phyloP scores from a whole-genome alignment of 176 grass and related monocot genomes.

The Metroxylon sagu region DNA sequence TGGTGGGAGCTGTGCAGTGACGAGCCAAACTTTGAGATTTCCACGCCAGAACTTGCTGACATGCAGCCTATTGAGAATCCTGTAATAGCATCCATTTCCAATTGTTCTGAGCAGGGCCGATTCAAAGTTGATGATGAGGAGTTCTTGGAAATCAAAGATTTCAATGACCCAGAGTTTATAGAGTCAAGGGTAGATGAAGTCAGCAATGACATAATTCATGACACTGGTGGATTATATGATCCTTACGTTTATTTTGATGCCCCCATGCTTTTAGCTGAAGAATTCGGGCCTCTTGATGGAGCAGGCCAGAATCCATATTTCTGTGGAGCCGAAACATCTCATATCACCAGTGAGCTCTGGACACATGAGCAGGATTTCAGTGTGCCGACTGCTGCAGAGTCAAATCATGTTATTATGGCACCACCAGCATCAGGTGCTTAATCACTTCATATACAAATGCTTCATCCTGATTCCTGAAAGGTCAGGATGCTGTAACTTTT shows the following conservation, averaged over 20 bases:
- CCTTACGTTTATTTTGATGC: conserved; percentile 47
- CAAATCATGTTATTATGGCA: conserved; percentile 32
- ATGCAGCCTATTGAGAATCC: conserved; percentile 20
- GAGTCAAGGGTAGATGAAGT: conserved; percentile 23
- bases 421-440: conserved; percentile 57
- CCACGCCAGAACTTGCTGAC: conserved; percentile 34
- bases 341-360: conserved; percentile 36
- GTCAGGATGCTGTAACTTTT: not conserved
- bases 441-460: not conserved
- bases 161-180: conserved; percentile 39
- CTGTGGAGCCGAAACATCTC: conserved; percentile 28
- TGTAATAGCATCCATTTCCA: conserved; percentile 15
- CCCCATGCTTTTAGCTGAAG: conserved; percentile 34
- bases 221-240: conserved; percentile 23
- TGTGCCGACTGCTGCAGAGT: conserved; percentile 21
- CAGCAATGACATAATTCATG: conserved; percentile 19
- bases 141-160: conserved; percentile 87
- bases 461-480: not conserved
- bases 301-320: conserved; percentile 28
- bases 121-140: conserved; percentile 54
- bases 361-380: conserved; percentile 31
- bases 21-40: conserved; percentile 14
- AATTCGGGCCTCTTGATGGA: conserved; percentile 25
- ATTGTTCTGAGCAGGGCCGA: not conserved
- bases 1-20: not conserved